These are phyloP conservation scores for Agaricus sinodeliciosus DNA, from an alignment of 768 basidiomycete species.

Conservation along the genomic window DNA sequence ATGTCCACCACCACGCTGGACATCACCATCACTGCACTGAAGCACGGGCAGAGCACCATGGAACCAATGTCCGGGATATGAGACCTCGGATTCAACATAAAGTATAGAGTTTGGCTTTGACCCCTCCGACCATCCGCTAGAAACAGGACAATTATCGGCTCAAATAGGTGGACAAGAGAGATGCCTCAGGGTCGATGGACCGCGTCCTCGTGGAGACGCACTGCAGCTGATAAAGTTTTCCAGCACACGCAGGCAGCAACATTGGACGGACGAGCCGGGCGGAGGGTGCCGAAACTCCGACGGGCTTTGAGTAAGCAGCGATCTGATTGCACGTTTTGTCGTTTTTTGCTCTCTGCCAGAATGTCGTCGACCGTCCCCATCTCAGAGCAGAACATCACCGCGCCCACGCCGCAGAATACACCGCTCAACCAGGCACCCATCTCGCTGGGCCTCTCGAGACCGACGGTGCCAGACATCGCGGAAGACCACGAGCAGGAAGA, in stretches of 20 bases:
- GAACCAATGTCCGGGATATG: too few species aligned
- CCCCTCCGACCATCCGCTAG: background rate
- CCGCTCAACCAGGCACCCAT: conserved; percentile 81
- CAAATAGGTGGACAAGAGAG: background rate
- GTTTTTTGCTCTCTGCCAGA: conserved; percentile 11
- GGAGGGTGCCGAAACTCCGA: conserved; percentile 14
- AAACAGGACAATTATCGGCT: background rate
- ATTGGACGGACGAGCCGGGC: background rate
- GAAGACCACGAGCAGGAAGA: conserved; percentile 75
- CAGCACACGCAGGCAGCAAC: background rate
- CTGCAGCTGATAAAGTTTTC: conserved; percentile 1
- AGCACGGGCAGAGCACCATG: too few species aligned
- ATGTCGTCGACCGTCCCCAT: conserved; percentile 75
- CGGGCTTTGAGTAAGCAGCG: conserved; percentile 9
- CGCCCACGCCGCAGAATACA: conserved; percentile 95
- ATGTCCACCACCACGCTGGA: too few species aligned
- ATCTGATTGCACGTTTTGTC: conserved; percentile 10
- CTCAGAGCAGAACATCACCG: conserved; percentile 50
- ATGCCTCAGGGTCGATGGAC: background rate
- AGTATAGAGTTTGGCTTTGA: background rate
- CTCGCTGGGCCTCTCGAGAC: conserved; percentile 71
- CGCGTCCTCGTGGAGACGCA: background rate
- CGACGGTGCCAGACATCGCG: conserved; percentile 81
- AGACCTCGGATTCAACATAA: background rate
- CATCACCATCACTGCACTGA: too few species aligned